Percentiles rank a stretch among this genome's conserved stretches.
These are phyloP conservation scores for Sphaerobolus stellatus DNA, from an alignment of 1,284 basidiomycete species.

Conservation along the genomic window DNA sequence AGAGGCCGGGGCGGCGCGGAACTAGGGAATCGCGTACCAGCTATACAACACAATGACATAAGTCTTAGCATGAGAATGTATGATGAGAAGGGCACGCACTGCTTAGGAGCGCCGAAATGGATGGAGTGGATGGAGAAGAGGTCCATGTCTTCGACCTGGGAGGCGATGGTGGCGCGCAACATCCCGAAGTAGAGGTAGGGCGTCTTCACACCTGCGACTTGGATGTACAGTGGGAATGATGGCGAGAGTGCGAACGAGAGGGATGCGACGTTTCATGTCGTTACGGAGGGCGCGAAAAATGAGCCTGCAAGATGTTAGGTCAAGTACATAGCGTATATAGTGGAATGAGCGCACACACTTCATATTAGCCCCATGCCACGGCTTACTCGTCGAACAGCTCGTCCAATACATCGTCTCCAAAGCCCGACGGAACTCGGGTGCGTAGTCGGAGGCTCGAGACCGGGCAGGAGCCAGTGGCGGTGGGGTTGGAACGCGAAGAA, in stretches of 20 bases:
- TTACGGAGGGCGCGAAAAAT: slow-evolving; percentile 80
- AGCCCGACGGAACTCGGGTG: slow-evolving; percentile 79
- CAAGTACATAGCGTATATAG: no score
- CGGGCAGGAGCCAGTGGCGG: slow-evolving; percentile 74
- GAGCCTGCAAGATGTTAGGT: slow-evolving; percentile 72
- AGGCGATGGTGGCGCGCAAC: slow-evolving; percentile 98
- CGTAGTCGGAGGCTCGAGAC: slow-evolving; percentile 74
- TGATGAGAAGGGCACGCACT: slow-evolving; percentile 26
- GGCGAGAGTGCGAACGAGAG: slow-evolving; percentile 86
- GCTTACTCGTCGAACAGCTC: slow-evolving; percentile 81
- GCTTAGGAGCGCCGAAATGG: slow-evolving; percentile 95
- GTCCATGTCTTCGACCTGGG: slow-evolving; percentile 80
- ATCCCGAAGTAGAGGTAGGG: slow-evolving; percentile 99
- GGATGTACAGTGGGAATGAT: slow-evolving; percentile 61
- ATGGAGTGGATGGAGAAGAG: slow-evolving; percentile 99
- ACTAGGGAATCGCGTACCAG: neutral
- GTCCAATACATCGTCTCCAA: slow-evolving; percentile 94
- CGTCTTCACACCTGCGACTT: slow-evolving; percentile 90
- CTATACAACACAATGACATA: neutral
- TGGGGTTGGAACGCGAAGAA: slow-evolving; percentile 77
- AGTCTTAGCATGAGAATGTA: neutral
- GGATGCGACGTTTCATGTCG: slow-evolving; percentile 89
- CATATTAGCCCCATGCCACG: slow-evolving; percentile 97
- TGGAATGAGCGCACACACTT: no score
- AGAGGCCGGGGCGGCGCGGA: neutral